Evolutionary conservation across 441 rosid genomes (phyloP).

Genomic region (Pelargonium australe): DNA sequence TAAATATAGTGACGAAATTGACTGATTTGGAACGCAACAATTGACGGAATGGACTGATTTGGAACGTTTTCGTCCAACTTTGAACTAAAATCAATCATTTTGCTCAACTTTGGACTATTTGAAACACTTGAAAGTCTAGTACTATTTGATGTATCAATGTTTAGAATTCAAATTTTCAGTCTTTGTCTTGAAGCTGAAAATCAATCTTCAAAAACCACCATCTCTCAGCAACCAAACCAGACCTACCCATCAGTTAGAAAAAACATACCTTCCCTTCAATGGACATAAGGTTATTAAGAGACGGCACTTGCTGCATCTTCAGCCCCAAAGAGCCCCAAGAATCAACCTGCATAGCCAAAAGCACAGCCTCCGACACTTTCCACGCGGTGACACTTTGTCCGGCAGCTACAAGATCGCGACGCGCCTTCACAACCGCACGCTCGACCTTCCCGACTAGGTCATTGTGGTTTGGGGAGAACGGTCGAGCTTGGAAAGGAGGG

Average conservation of each 20-base stretch:
- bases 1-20: too few species aligned
- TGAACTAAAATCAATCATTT: too few species aligned
- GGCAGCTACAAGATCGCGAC: conserved; percentile 36
- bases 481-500: conserved; percentile 4
- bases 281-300: conserved; percentile 54
- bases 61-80: too few species aligned
- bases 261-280: conserved; percentile 66
- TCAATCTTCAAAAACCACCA: background rate
- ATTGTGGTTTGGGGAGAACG: conserved; percentile 15
- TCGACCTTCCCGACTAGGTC: conserved; percentile 37
- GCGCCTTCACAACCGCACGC: conserved; percentile 40
- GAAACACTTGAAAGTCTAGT: too few species aligned
- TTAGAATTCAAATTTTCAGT: background rate
- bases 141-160: background rate
- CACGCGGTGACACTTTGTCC: conserved; percentile 60
- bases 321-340: conserved; percentile 77
- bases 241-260: background rate
- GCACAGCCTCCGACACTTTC: conserved; percentile 49
- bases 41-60: too few species aligned
- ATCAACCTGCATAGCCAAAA: conserved; percentile 42
- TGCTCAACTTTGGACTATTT: too few species aligned
- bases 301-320: conserved; percentile 63
- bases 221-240: background rate
- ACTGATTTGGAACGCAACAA: too few species aligned
- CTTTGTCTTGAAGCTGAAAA: background rate